Evolutionary conservation across 164 flowering plant genomes (phyloP).

Genomic region (grape (Vitis vinifera)): ASM3070453v1 NC_081820.1:27126501-27127000

Average conservation of each 20-base stretch:
- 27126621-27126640: slow-evolving; percentile 71
- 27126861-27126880: slow-evolving; percentile 58
- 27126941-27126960: slow-evolving; percentile 41
- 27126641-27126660: slow-evolving; percentile 50
- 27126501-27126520: slow-evolving; percentile 58
- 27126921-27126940: slow-evolving; percentile 34
- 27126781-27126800: slow-evolving; percentile 43
- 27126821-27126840: slow-evolving; percentile 42
- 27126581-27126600: slow-evolving; percentile 80
- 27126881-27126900: slow-evolving; percentile 45
- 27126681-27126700: slow-evolving; percentile 45
- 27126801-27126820: slow-evolving; percentile 40
- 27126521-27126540: slow-evolving; percentile 67
- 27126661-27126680: slow-evolving; percentile 52
- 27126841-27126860: slow-evolving; percentile 38
- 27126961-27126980: slow-evolving; percentile 44
- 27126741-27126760: slow-evolving; percentile 65
- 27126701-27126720: slow-evolving; percentile 70
- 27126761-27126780: slow-evolving; percentile 50
- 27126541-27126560: slow-evolving; percentile 66
- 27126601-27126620: slow-evolving; percentile 76
- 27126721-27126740: slow-evolving; percentile 86
- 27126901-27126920: slow-evolving; percentile 36
- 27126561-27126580: slow-evolving; percentile 64
- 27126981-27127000: slow-evolving; percentile 36